Evolutionary conservation across 306 rosid genomes (phyloP).

Genomic region (Oxytropis ochrocephala): DNA sequence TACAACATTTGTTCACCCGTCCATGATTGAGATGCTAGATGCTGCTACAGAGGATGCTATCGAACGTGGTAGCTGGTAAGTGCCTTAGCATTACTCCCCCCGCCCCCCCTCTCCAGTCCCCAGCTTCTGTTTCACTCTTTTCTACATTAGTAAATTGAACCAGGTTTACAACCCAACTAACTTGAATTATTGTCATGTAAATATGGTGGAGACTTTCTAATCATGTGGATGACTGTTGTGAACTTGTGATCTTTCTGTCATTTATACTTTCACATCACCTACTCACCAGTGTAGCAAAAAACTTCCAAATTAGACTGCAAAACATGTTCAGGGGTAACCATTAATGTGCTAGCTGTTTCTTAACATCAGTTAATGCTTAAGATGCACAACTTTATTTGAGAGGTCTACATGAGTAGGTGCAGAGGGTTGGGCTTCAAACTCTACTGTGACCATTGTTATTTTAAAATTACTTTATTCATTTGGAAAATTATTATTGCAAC

Average conservation of each 20-base stretch:
- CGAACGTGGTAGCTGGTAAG: slow-evolving; percentile 90
- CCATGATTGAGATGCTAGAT: slow-evolving; percentile 92
- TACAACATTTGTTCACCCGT: slow-evolving; percentile 80
- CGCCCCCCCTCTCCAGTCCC: not conserved
- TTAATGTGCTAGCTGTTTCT: slow-evolving; percentile 4
- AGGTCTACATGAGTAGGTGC: not conserved
- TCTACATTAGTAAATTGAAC: not conserved
- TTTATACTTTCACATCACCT: not conserved
- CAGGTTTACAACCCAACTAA: not conserved
- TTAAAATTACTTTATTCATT: not conserved
- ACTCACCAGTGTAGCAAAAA: not conserved
- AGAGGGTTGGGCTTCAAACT: not conserved
- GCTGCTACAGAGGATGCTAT: slow-evolving; percentile 83
- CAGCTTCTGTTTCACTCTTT: slow-evolving; percentile 10
- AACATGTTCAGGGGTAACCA: not conserved
- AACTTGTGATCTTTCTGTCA: not conserved
- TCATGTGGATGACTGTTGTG: not conserved
- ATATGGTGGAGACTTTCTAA: not conserved
- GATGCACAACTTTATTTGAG: not conserved
- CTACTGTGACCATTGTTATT: not conserved
- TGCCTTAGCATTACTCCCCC: not conserved
- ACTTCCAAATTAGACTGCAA: not conserved
- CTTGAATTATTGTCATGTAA: not conserved
- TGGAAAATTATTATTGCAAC: not conserved
- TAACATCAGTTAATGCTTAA: not conserved